phyloP scores from a whole-genome alignment of 768 basidiomycete genomes.

The Dentipellis sp. region DNA sequence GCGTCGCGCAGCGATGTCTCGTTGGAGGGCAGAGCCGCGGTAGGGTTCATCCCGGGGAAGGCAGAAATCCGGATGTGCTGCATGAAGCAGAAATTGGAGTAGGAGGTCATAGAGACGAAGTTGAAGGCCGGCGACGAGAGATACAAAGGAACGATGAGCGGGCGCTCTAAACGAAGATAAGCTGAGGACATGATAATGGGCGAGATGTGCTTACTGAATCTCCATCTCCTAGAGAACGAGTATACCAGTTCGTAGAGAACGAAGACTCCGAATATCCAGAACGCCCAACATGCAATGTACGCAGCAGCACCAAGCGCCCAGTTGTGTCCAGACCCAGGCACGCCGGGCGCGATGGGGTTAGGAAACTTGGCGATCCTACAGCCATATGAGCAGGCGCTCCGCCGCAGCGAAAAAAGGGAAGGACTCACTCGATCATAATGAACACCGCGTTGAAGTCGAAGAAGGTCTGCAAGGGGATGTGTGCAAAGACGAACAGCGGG shows the following conservation, averaged over 20 bases:
- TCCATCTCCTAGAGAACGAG: constrained; percentile 69
- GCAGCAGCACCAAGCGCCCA: constrained; percentile 81
- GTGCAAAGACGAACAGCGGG: constrained; percentile 63
- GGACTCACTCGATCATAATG: constrained; percentile 72
- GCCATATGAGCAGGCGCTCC: neutral
- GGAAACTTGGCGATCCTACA: constrained; percentile 67
- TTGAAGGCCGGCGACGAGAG: constrained; percentile 73
- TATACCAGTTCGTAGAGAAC: constrained; percentile 72
- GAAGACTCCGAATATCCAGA: constrained; percentile 65
- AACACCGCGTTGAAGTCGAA: constrained; percentile 87
- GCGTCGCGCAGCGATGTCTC: constrained; percentile 33
- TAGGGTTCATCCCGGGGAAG: constrained; percentile 40
- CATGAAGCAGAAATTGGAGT: constrained; percentile 77
- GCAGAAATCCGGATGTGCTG: constrained; percentile 70
- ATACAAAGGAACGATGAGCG: constrained; percentile 75
- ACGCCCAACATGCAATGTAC: constrained; percentile 74
- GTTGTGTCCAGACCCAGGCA: constrained; percentile 61
- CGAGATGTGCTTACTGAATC: constrained; percentile 54
- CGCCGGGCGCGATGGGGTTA: constrained; percentile 57
- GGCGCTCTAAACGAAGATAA: constrained; percentile 52
- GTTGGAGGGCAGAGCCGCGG: constrained; percentile 15
- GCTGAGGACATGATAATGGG: neutral
- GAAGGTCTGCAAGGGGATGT: constrained; percentile 70
- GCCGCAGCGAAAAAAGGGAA: constrained; percentile 1
- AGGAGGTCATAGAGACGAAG: constrained; percentile 68